These are phyloP conservation scores for Plectranthus barbatus DNA, from an alignment of 257 asterid genomes.

Conservation along the genomic window DNA sequence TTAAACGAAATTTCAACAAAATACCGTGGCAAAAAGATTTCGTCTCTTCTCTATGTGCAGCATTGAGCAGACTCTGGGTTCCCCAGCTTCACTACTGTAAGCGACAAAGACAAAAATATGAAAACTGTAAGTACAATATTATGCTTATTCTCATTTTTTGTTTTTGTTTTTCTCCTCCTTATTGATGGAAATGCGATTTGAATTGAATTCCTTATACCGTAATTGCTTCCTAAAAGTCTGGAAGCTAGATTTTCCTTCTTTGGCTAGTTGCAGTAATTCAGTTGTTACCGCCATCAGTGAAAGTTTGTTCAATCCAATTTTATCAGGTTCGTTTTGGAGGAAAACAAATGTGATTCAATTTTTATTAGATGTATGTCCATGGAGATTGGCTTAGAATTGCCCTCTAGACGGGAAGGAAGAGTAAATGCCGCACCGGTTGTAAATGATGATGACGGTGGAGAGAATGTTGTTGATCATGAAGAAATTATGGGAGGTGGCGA, in stretches of 20 bases:
- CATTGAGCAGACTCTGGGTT: too few relatives aligned
- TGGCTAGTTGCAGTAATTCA: background rate
- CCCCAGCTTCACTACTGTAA: slow-evolving; percentile 3
- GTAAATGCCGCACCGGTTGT: background rate
- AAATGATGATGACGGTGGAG: background rate
- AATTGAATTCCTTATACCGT: background rate
- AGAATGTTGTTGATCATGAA: background rate
- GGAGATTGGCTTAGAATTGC: slow-evolving; percentile 27
- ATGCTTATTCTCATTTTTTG: background rate
- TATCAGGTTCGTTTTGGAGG: background rate
- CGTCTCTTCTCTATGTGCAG: too few relatives aligned
- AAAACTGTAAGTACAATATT: background rate
- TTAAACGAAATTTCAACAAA: background rate
- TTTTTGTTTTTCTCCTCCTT: background rate
- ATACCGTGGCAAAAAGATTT: background rate
- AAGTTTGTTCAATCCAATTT: background rate
- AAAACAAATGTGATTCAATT: background rate
- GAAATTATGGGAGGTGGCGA: slow-evolving; percentile 3
- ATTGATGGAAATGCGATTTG: background rate
- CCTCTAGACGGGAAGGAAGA: slow-evolving; percentile 1
- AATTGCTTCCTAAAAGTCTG: background rate
- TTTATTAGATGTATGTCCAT: background rate
- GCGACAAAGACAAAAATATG: background rate
- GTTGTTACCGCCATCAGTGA: background rate
- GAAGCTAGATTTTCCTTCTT: background rate